Base-by-base conservation (phyloP, 2,329 filamentous ascomycete species). In the Remersonia thermophila region DNA sequence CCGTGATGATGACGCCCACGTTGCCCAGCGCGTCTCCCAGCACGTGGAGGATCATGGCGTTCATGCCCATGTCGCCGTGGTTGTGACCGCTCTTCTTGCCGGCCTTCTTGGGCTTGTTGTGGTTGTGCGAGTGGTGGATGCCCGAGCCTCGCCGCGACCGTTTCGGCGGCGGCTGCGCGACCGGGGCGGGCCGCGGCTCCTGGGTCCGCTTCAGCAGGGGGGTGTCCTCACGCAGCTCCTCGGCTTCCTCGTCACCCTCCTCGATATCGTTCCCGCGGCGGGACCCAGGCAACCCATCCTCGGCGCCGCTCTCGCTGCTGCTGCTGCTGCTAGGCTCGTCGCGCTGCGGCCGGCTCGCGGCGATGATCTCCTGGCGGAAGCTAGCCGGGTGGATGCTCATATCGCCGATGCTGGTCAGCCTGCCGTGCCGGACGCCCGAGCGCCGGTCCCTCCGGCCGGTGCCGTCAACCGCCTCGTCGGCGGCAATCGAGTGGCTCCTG, bases 21-120 rank as follows among this genome's bases (percentile, higher is more conserved):
- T 93, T 93, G 47, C 84, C 85, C 3, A 93, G 70, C 31, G 83
- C 83, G 58, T 93, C 84, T 29, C 85, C 84, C 45, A 93, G 70
- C 30, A 83, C 78, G 50, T 83, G 78, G 18, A 83, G 66, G 40
- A 87, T 62, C 65, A 87, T 80, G 35, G 80, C 83, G 35, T 83
- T 83, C 89, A 98, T 96, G 58, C 94, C 94, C 66, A 98, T 80
- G 53, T 98, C 87, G 40, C 66, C 79, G 55, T 93, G 85, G 44
- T 66, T 83, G 56, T 93, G 85, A 20, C 81, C 75, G 47, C 81
- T 75, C 18, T 77, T 72, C 42, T 73, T 71, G 41, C 63, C 58
- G 11, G 66, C 56, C 38, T 80, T 70, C 50, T 75, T 77, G 2
- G 83, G 80, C 47, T 87, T 73, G 39, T 69, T 79, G 57, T 96